Base-by-base conservation (phyloP, 345 rosid genomes). In the Gossypium stocksii region DNA sequence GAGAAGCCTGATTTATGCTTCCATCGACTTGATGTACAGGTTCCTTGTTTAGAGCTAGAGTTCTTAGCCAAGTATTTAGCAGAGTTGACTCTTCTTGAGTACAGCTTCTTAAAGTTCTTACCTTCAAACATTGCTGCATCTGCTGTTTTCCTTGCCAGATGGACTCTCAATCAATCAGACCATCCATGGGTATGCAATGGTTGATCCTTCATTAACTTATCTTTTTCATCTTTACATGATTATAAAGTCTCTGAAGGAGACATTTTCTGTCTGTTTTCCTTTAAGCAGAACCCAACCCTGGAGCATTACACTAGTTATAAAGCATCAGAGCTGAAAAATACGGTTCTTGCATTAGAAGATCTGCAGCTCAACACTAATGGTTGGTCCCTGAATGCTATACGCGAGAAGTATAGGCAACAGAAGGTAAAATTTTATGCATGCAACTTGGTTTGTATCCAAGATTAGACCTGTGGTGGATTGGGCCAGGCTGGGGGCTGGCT, bases 41-140 rank as follows among this genome's bases (percentile, higher is more conserved):
- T 45, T 72, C 84, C 93, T 72, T 80, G 83, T 17, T 14, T 83
- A 9, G 92, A 93, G 71, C 73, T 95, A 77, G 99, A 90, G 85
- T 89, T 79, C 73, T 78, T 91, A 83, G 94, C 98, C 70, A 92
- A 92, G 82, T 94, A 88, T 80, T 80, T 94, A 27, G 95, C 98
- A 8, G 98, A 93, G 82, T 64, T 93, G 81, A 89, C 91, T 54
- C 96, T 93, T n/a, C 44, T 86, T 41, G 96, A 93, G 60, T 93
- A 93, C 74, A 83, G 73, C 79, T 91, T 93, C 86, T 83, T 89
- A 29, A 86, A 84, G 86, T 87, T 86, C 81, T 78, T 88, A 46
- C 98, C 98, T 61, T 94, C 98, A 29, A 76, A 86, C 20, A 67
- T 85, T 68, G 98, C 98, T 44, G 98, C 98, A 34, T 91, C 98